phyloP scores from a whole-genome alignment of 176 grass and related monocot genomes.

The Hordeum marinum region DNA sequence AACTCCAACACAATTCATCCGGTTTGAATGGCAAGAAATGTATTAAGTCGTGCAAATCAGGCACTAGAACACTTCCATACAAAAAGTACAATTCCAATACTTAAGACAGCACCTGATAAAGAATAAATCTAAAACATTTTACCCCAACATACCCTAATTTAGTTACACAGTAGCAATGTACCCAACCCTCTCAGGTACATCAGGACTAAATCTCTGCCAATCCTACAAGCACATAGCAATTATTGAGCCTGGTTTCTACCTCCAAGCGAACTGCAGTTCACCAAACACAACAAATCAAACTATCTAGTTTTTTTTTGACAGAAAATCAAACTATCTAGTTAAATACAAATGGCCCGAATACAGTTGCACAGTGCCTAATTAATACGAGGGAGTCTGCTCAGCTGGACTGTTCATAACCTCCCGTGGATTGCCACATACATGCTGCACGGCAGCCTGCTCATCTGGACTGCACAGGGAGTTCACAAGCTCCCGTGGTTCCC shows the following conservation, averaged over 20 bases:
- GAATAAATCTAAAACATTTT: neutral
- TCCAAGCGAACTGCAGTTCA: neutral
- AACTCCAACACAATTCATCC: neutral
- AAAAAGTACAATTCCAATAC: conserved; percentile 10
- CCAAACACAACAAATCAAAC: neutral
- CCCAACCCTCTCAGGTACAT: neutral
- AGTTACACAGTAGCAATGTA: neutral
- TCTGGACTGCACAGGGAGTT: neutral
- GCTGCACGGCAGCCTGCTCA: neutral
- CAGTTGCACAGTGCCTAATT: conserved; percentile 9
- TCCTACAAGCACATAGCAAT: conserved; percentile 8
- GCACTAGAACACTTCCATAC: neutral
- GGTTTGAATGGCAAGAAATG: neutral
- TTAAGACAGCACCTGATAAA: neutral
- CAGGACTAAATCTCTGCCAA: neutral
- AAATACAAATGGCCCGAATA: neutral
- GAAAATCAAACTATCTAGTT: conserved; percentile 13
- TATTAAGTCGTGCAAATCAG: neutral
- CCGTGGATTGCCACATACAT: neutral
- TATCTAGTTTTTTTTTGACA: too few relatives aligned
- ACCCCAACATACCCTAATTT: conserved; percentile 4
- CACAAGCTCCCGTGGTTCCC: conserved; percentile 33
- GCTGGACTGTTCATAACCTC: conserved; percentile 7
- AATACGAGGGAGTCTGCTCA: conserved; percentile 5
- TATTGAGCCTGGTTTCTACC: neutral